Conservation (phyloP, 2,329 filamentous ascomycete genomes). For the Lizonia empirigonia region DNA sequence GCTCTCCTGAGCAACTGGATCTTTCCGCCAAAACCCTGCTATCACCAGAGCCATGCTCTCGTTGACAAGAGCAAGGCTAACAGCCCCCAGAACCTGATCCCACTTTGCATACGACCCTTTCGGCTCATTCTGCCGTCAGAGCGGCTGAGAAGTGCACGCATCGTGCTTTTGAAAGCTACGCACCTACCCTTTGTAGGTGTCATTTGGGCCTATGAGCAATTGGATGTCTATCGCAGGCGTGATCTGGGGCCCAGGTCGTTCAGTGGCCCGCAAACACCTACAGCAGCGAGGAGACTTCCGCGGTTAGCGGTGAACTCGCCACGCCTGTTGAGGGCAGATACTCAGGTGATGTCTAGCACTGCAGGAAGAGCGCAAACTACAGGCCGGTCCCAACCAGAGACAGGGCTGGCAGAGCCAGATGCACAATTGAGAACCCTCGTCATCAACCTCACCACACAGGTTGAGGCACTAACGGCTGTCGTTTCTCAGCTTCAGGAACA, state of each 20-base stretch:
- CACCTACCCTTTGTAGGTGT: conserved; percentile 71
- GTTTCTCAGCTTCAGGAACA: conserved; percentile 47
- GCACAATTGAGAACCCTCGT: conserved; percentile 46
- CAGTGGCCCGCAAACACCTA: conserved; percentile 42
- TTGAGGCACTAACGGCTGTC: conserved; percentile 49
- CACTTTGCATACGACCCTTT: conserved; percentile 73
- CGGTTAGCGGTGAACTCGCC: conserved; percentile 43
- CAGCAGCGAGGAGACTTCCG: conserved; percentile 31
- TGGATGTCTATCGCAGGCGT: conserved; percentile 33
- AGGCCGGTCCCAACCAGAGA: conserved; percentile 22
- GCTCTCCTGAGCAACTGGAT: conserved; percentile 21
- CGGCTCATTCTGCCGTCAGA: conserved; percentile 70
- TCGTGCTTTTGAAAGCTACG: conserved; percentile 63
- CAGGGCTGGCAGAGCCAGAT: conserved; percentile 35
- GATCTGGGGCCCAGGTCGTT: conserved; percentile 33
- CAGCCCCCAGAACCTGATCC: conserved; percentile 68
- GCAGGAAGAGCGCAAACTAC: conserved; percentile 21
- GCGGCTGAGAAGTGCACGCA: conserved; percentile 65
- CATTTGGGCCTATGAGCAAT: conserved; percentile 70
- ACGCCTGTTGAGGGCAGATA: conserved; percentile 33
- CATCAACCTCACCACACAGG: conserved; percentile 46
- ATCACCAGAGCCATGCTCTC: not conserved
- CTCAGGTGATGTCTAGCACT: conserved; percentile 29
- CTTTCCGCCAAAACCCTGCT: not conserved
- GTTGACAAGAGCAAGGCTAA: conserved; percentile 37